These are phyloP conservation scores for Mucor piriformis DNA, from an alignment of 371 early-diverging fungal species.

Conservation along the genomic window DNA sequence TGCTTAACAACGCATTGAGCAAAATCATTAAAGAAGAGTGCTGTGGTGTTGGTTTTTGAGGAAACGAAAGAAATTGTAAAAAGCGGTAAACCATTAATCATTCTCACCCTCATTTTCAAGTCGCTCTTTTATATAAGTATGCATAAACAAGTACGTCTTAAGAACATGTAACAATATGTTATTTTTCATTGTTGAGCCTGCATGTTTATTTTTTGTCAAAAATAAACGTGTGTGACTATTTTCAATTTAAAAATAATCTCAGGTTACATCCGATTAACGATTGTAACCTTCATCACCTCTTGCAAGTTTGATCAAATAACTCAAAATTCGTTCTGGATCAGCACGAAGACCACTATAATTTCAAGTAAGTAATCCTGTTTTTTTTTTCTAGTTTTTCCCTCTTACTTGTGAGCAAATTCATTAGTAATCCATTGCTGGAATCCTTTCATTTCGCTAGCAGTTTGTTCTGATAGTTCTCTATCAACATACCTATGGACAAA, in stretches of 20 bases:
- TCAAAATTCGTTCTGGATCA: conserved; percentile 56
- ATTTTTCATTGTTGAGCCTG: no score
- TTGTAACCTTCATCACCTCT: conserved; percentile 55
- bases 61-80: no score
- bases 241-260: neutral
- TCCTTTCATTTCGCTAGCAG: conserved; percentile 61
- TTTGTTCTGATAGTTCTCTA: conserved; percentile 62
- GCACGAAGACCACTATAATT: conserved; percentile 54
- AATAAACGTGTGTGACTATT: no score
- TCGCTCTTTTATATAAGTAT: no score
- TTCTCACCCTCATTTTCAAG: no score
- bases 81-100: no score
- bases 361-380: neutral
- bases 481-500: conserved; percentile 57
- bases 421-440: conserved; percentile 75
- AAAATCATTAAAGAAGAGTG: no score
- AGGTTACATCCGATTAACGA: conserved; percentile 25
- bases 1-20: no score
- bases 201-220: no score
- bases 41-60: no score
- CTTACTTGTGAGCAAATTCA: conserved; percentile 74
- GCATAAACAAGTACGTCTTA: no score
- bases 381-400: neutral
- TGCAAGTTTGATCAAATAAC: conserved; percentile 63
- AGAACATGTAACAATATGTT: no score